Conservation (phyloP, 768 basidiomycete genomes). For the Xerocomellus chrysenteron region DNA sequence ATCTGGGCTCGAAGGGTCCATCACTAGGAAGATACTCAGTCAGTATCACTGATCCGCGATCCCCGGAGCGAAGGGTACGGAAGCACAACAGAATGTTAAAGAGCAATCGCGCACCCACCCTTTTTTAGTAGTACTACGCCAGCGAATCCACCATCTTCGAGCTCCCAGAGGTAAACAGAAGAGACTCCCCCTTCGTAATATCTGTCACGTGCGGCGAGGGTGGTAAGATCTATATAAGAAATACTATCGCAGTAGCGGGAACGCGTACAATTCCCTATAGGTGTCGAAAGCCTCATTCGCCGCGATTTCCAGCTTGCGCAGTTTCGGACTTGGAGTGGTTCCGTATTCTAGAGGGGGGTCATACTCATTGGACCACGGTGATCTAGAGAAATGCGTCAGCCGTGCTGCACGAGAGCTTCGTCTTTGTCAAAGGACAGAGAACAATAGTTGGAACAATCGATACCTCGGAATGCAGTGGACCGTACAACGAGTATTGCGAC, state of each 20-base stretch:
- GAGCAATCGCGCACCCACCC: slow-evolving; percentile 44
- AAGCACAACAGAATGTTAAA: not conserved
- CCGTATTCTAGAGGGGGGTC: slow-evolving; percentile 89
- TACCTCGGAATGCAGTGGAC: not conserved
- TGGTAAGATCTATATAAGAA: not conserved
- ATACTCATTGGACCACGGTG: slow-evolving; percentile 98
- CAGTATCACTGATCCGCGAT: not conserved
- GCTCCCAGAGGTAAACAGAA: slow-evolving; percentile 96
- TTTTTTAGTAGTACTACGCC: slow-evolving; percentile 97
- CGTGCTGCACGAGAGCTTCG: not conserved
- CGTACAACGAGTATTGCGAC: not conserved
- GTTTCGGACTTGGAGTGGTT: slow-evolving; percentile 76
- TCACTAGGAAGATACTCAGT: slow-evolving; percentile 41
- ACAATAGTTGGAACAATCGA: not conserved
- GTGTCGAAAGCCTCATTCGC: slow-evolving; percentile 98
- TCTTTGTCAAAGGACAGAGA: not conserved
- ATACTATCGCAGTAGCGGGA: not conserved
- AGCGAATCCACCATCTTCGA: slow-evolving; percentile 94
- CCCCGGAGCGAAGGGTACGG: not conserved
- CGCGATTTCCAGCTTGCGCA: slow-evolving; percentile 87
- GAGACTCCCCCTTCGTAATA: slow-evolving; percentile 99
- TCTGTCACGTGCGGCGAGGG: slow-evolving; percentile 38
- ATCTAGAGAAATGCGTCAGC: slow-evolving; percentile 49
- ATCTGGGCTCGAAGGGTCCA: slow-evolving; percentile 52
- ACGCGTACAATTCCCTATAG: slow-evolving; percentile 85